A percentile compares a stretch with the other conserved stretches of the same genome.
These are phyloP conservation scores for Fistulifera pelliculosa DNA, from an alignment of 108 stramenopile genomes.

Conservation along the genomic window DNA sequence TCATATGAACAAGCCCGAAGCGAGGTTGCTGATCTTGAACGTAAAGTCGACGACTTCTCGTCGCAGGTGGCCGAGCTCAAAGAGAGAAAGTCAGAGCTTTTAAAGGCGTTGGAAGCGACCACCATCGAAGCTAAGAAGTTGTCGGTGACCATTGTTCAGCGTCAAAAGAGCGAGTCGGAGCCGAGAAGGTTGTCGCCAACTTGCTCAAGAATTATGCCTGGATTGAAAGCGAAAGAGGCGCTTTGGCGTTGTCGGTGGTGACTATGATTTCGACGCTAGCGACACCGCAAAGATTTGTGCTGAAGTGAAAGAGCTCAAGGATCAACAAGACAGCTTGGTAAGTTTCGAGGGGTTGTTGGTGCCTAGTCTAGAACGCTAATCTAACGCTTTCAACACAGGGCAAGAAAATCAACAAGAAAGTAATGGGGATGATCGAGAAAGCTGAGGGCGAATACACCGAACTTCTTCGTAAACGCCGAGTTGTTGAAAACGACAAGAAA, in stretches of 20 bases:
- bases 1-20: conserved; percentile 65
- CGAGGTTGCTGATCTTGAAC: conserved; percentile 56
- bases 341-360: conserved; percentile 10
- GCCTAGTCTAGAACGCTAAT: neutral
- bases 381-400: conserved; percentile 26
- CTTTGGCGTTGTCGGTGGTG: conserved; percentile 92
- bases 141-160: conserved; percentile 45
- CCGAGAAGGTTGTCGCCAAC: conserved; percentile 55
- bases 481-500: conserved; percentile 98
- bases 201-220: conserved; percentile 83
- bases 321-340: conserved; percentile 75
- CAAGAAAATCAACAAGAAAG: conserved; percentile 98
- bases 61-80: conserved; percentile 57
- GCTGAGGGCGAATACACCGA: conserved; percentile 97
- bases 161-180: conserved; percentile 61
- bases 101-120: conserved; percentile 60
- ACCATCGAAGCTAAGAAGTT: conserved; percentile 88
- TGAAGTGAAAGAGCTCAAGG: conserved; percentile 62
- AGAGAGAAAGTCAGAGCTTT: conserved; percentile 35
- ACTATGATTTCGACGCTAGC: conserved; percentile 88
- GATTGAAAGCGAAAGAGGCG: conserved; percentile 89
- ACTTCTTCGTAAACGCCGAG: conserved; percentile 89
- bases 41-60: conserved; percentile 58
- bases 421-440: conserved; percentile 99
- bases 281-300: conserved; percentile 57